Conservation (phyloP, 2,329 filamentous ascomycete species). For the Zymoseptoria crescenta region DNA sequence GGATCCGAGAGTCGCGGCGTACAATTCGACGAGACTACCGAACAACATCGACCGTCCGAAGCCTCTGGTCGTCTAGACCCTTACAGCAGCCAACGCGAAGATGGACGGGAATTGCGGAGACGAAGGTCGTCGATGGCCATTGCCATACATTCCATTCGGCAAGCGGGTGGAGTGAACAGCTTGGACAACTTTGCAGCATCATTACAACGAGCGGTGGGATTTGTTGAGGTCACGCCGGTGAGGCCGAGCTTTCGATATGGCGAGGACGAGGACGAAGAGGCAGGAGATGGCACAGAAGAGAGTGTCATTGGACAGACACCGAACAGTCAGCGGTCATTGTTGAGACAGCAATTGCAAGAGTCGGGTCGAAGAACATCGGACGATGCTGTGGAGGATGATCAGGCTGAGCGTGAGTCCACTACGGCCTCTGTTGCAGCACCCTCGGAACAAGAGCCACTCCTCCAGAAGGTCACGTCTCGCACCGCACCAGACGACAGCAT, state of each 20-base stretch:
- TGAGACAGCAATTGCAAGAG: slow-evolving; percentile 24
- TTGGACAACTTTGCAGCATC: slow-evolving; percentile 88
- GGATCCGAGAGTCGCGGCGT: slow-evolving; percentile 28
- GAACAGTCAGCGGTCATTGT: slow-evolving; percentile 24
- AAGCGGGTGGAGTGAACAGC: slow-evolving; percentile 86
- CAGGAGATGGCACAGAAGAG: slow-evolving; percentile 44
- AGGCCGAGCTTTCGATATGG: slow-evolving; percentile 60
- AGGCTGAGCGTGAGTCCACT: slow-evolving; percentile 23
- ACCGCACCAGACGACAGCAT: slow-evolving; percentile 34
- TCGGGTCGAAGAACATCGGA: slow-evolving; percentile 13
- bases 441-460: slow-evolving; percentile 21
- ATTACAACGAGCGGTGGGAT: slow-evolving; percentile 84
- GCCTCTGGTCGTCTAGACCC: slow-evolving; percentile 4
- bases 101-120: slow-evolving; percentile 26
- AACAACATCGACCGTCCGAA: slow-evolving; percentile 16
- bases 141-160: slow-evolving; percentile 46
- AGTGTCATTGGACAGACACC: slow-evolving; percentile 24
- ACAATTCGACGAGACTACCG: slow-evolving; percentile 23
- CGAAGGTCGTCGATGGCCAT: slow-evolving; percentile 43
- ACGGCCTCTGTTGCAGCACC: slow-evolving; percentile 4
- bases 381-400: slow-evolving; percentile 21
- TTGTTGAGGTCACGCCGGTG: slow-evolving; percentile 78
- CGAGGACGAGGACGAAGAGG: slow-evolving; percentile 38
- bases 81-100: slow-evolving; percentile 12
- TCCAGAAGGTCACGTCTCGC: slow-evolving; percentile 22